phyloP scores from a whole-genome alignment of 768 basidiomycete genomes.

The Tephrocybe rancida region DNA sequence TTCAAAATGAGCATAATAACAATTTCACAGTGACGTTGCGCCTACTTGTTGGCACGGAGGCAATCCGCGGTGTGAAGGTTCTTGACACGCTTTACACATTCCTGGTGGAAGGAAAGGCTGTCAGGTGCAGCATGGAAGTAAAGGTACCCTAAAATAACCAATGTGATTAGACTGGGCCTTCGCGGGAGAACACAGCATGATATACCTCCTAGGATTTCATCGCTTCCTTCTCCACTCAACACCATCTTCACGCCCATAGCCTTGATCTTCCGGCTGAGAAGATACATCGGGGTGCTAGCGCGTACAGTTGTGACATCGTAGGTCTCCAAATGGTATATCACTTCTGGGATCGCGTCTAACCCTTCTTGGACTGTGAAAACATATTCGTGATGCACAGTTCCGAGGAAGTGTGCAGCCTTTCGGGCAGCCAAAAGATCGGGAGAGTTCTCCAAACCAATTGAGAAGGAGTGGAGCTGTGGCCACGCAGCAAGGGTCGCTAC shows the following conservation, averaged over 20 bases:
- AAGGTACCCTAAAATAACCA: conserved; percentile 73
- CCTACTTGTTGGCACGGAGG: conserved; percentile 95
- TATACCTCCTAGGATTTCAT: conserved; percentile 94
- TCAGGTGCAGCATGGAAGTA: conserved; percentile 99
- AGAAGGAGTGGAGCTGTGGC: conserved; percentile 98
- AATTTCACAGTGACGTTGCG: conserved; percentile 4
- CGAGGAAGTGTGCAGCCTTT: conserved; percentile 91
- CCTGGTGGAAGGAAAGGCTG: conserved; percentile 87
- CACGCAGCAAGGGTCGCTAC: conserved; percentile 79
- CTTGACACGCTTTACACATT: conserved; percentile 93
- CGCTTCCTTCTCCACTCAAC: conserved; percentile 94
- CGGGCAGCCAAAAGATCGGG: conserved; percentile 94
- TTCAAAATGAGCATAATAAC: background rate
- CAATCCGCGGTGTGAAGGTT: conserved; percentile 98
- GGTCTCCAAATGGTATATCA: conserved; percentile 97
- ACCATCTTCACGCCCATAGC: conserved; percentile 99
- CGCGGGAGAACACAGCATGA: background rate
- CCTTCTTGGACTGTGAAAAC: conserved; percentile 99
- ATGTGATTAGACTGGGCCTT: conserved; percentile 1
- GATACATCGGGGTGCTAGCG: conserved; percentile 98
- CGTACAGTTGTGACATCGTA: conserved; percentile 99
- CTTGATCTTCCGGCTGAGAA: conserved; percentile 97
- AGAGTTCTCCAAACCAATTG: conserved; percentile 92
- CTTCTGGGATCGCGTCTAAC: conserved; percentile 94
- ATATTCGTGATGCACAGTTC: conserved; percentile 96